Conservation (phyloP, 1,284 basidiomycete species). For the Pseudomicrostroma phylloplanum region DNA sequence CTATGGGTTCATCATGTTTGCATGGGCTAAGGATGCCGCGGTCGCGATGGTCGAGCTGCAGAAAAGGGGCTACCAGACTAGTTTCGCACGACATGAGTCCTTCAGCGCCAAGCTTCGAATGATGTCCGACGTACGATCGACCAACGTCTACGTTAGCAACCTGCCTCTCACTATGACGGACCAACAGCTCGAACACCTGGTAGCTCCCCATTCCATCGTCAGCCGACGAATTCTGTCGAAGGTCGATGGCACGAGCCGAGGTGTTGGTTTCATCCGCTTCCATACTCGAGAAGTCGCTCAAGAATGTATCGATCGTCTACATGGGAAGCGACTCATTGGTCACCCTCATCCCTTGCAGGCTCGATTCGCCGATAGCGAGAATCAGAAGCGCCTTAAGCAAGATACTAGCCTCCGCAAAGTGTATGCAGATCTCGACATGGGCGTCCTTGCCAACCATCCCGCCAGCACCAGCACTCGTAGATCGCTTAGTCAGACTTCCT, state of each 20-base stretch:
- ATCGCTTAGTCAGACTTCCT: too few relatives aligned
- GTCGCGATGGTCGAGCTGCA: constrained; percentile 30
- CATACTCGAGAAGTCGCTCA: constrained; percentile 29
- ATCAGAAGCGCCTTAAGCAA: constrained; percentile 58
- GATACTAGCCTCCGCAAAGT: constrained; percentile 4
- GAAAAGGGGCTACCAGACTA: constrained; percentile 26
- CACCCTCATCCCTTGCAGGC: constrained; percentile 32
- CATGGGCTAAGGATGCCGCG: constrained; percentile 27
- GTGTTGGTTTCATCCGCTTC: constrained; percentile 39
- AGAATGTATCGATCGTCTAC: constrained; percentile 33
- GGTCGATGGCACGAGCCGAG: constrained; percentile 30
- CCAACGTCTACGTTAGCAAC: constrained; percentile 42
- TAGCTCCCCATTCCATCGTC: constrained; percentile 32
- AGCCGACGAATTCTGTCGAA: constrained; percentile 38
- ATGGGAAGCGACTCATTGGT: constrained; percentile 25
- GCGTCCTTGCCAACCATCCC: background rate
- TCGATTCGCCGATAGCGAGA: constrained; percentile 43
- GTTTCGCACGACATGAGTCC: constrained; percentile 38
- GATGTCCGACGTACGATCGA: constrained; percentile 29
- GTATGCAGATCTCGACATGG: constrained; percentile 5
- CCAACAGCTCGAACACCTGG: constrained; percentile 38
- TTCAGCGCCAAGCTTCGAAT: constrained; percentile 31
- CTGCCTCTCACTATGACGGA: constrained; percentile 24
- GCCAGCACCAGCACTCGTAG: background rate
- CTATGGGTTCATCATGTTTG: constrained; percentile 42